Conservation (phyloP, 257 asterid genomes). For the Plantago major region DNA sequence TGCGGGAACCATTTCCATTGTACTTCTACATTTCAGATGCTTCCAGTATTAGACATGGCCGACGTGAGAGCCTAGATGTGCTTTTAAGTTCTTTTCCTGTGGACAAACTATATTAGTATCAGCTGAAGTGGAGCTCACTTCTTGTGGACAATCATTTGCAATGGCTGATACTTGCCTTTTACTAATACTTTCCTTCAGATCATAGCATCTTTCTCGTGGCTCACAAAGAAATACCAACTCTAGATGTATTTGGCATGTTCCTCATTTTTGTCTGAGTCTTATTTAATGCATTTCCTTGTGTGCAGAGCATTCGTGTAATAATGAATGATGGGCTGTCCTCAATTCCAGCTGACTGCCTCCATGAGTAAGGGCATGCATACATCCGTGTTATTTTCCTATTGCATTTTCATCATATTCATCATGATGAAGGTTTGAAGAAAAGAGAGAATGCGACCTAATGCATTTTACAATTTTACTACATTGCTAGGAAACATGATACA, state of each 20-base stretch:
- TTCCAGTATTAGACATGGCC: constrained; percentile 7
- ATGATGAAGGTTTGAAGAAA: too few species aligned
- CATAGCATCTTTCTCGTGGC: constrained; percentile 9
- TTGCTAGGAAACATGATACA: too few species aligned
- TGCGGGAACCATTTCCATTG: constrained; percentile 9
- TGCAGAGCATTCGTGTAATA: constrained; percentile 89
- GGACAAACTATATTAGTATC: not conserved
- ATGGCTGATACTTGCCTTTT: too few species aligned
- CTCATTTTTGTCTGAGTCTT: not conserved
- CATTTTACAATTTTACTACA: too few species aligned
- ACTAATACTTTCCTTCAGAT: too few species aligned
- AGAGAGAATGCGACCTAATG: too few species aligned
- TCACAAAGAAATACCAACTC: constrained; percentile 8
- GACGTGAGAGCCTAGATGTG: not conserved
- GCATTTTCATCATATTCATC: constrained; percentile 11
- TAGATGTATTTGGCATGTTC: constrained; percentile 15
- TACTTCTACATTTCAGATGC: constrained; percentile 13
- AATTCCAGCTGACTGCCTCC: constrained; percentile 79
- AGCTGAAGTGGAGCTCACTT: too few species aligned
- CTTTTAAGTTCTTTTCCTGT: not conserved
- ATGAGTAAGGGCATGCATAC: constrained; percentile 57
- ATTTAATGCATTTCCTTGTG: constrained; percentile 32
- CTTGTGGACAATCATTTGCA: too few species aligned
- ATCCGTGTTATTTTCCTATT: constrained; percentile 14
- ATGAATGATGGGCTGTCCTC: constrained; percentile 97